Percentiles rank a stretch among this genome's conserved stretches.
Conservation (phyloP, 2,329 filamentous ascomycete genomes). For the Talaromyces sp. region DNA sequence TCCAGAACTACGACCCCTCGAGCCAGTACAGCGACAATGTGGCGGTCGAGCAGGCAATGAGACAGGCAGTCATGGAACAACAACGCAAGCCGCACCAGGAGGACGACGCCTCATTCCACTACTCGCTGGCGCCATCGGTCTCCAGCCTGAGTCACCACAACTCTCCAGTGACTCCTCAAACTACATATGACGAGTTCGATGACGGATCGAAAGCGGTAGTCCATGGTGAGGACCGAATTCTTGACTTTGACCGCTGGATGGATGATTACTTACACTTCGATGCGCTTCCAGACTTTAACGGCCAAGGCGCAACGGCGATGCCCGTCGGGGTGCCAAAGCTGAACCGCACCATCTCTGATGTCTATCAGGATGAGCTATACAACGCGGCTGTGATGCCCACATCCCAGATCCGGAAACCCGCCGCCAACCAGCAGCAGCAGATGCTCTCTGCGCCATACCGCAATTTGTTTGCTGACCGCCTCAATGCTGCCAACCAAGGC, state of each 20-base stretch:
- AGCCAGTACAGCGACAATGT: constrained; percentile 38
- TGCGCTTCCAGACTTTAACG: constrained; percentile 51
- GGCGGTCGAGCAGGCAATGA: constrained; percentile 56
- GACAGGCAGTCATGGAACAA: constrained; percentile 51
- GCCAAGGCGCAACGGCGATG: constrained; percentile 25
- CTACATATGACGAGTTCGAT: constrained; percentile 49
- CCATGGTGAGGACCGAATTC: constrained; percentile 49
- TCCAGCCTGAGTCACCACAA: constrained; percentile 57
- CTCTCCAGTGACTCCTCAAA: constrained; percentile 58
- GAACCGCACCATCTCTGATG: constrained; percentile 78
- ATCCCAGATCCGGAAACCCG: constrained; percentile 33
- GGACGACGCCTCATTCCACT: constrained; percentile 47
- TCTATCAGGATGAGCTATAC: constrained; percentile 80
- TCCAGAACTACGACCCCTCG: constrained; percentile 41
- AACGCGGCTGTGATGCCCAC: constrained; percentile 45
- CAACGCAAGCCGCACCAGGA: constrained; percentile 27
- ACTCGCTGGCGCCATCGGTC: constrained; percentile 53
- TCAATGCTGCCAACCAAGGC: constrained; percentile 74
- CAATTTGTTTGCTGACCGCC: constrained; percentile 65
- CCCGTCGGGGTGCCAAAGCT: constrained; percentile 63
- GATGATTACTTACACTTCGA: constrained; percentile 64
- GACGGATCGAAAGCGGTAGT: constrained; percentile 45
- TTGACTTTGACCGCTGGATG: constrained; percentile 44
- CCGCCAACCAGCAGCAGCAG: constrained; percentile 19
- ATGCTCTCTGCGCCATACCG: constrained; percentile 46